Conservation (phyloP, 2,329 filamentous ascomycete genomes). For the Microdochium paspali region DNA sequence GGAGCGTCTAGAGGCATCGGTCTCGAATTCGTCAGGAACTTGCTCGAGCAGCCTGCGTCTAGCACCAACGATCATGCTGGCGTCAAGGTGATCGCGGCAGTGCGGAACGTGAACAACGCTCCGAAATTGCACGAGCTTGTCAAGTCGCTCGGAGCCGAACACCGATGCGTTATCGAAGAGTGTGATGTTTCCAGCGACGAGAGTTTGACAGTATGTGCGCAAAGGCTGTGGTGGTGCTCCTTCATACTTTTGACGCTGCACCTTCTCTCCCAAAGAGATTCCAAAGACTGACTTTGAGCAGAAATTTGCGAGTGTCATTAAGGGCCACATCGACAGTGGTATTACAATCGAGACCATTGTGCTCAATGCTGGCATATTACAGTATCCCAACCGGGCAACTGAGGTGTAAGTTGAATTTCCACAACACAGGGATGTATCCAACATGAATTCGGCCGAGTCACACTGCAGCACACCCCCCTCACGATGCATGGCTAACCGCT, state of each 20-base stretch:
- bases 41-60: not conserved
- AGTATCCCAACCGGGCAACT: constrained; percentile 35
- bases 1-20: too few species aligned
- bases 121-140: not conserved
- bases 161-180: constrained; percentile 10
- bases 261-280: not conserved
- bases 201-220: constrained; percentile 35
- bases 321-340: constrained; percentile 22
- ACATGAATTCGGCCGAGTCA: too few species aligned
- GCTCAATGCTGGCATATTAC: constrained; percentile 45
- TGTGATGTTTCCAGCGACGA: constrained; percentile 43
- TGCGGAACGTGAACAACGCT: not conserved
- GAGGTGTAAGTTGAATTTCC: constrained; percentile 25
- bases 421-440: not conserved
- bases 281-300: constrained; percentile 7
- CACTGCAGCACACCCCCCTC: not conserved
- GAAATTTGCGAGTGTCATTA: constrained; percentile 30
- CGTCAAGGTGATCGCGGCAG: constrained; percentile 34
- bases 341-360: constrained; percentile 41
- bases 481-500: not conserved
- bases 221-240: constrained; percentile 4
- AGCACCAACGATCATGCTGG: not conserved
- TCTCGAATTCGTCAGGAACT: not conserved
- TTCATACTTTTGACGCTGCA: too few species aligned
- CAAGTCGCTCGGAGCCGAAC: not conserved